A percentile compares a stretch with the other conserved stretches of the same genome.
Conservation (phyloP, 352 stramenopile species). For the Phytophthora brassicae region DNA sequence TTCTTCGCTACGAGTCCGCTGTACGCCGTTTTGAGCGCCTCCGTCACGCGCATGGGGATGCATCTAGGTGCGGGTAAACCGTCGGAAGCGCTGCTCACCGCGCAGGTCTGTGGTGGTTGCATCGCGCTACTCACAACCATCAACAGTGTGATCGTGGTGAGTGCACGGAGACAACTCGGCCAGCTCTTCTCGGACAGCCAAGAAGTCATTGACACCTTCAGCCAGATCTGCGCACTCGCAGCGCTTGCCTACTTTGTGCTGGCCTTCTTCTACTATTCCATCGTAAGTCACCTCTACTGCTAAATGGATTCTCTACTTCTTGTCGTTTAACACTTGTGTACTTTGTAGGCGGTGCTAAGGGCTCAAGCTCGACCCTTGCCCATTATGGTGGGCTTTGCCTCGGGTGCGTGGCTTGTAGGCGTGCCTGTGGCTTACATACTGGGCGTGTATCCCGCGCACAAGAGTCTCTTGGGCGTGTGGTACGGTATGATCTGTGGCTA, state of each 20-base stretch:
- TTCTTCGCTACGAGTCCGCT: constrained; percentile 78
- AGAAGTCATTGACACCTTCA: constrained; percentile 62
- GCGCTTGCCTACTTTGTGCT: constrained; percentile 70
- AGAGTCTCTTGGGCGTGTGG: constrained; percentile 71
- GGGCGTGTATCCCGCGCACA: constrained; percentile 36
- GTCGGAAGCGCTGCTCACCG: constrained; percentile 45
- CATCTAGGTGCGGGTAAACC: constrained; percentile 60
- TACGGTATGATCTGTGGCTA: constrained; percentile 69
- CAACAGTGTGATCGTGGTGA: constrained; percentile 52
- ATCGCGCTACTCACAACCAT: constrained; percentile 44
- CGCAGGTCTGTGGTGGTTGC: constrained; percentile 51
- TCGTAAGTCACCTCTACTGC: constrained; percentile 36
- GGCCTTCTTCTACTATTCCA: constrained; percentile 81
- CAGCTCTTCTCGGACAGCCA: constrained; percentile 72
- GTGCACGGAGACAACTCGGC: constrained; percentile 48
- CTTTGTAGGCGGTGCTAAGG: constrained; percentile 61
- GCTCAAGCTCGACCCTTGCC: constrained; percentile 57
- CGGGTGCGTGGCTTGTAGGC: constrained; percentile 73
- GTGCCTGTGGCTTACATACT: constrained; percentile 76
- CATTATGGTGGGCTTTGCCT: constrained; percentile 56
- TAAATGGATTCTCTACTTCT: not conserved
- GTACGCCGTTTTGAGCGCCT: constrained; percentile 64
- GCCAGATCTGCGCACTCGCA: constrained; percentile 57
- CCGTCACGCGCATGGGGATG: constrained; percentile 63
- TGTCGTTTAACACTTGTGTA: constrained; percentile 4